A percentile compares a stretch with the other conserved stretches of the same genome.
Evolutionary conservation across 108 stramenopile genomes (phyloP).

Genomic region (Asterionellopsis glacialis): DNA sequence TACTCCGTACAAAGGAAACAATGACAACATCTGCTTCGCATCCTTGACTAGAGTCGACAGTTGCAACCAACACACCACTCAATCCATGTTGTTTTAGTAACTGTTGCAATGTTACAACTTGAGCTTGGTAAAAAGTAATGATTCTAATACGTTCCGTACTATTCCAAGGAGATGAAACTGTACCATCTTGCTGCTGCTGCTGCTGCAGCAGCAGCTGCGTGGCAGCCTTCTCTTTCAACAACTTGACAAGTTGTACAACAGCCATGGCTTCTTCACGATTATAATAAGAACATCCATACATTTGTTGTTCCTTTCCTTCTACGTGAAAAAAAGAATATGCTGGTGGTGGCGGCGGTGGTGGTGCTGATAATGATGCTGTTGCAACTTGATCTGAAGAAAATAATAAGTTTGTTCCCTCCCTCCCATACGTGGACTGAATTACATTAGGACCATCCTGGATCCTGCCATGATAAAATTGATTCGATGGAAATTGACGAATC

Average conservation of each 20-base stretch:
- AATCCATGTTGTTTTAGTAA: constrained; percentile 38
- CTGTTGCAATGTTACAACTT: constrained; percentile 52
- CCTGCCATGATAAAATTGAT: constrained; percentile 63
- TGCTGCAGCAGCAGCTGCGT: too few relatives aligned
- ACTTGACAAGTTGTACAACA: constrained; percentile 37
- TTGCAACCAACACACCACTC: constrained; percentile 54
- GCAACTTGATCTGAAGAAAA: too few relatives aligned
- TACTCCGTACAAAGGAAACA: constrained; percentile 71
- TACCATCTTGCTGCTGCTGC: too few relatives aligned
- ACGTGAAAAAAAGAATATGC: constrained; percentile 58
- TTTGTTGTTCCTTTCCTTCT: constrained; percentile 35
- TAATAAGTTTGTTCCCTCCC: too few relatives aligned
- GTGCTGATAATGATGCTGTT: too few relatives aligned
- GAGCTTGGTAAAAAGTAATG: constrained; percentile 86
- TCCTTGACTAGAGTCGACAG: constrained; percentile 82
- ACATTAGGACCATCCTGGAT: constrained; percentile 71
- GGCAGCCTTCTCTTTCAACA: too few relatives aligned
- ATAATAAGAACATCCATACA: constrained; percentile 48
- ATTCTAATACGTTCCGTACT: constrained; percentile 60
- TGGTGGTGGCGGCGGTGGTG: too few relatives aligned
- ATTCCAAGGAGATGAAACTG: constrained; percentile 40
- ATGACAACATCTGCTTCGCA: constrained; percentile 84
- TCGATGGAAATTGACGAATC: constrained; percentile 62
- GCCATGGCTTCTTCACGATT: constrained; percentile 61
- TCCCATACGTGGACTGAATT: not conserved